Conservation (phyloP, 164 flowering plant species). For the Taxillus chinensis region DNA sequence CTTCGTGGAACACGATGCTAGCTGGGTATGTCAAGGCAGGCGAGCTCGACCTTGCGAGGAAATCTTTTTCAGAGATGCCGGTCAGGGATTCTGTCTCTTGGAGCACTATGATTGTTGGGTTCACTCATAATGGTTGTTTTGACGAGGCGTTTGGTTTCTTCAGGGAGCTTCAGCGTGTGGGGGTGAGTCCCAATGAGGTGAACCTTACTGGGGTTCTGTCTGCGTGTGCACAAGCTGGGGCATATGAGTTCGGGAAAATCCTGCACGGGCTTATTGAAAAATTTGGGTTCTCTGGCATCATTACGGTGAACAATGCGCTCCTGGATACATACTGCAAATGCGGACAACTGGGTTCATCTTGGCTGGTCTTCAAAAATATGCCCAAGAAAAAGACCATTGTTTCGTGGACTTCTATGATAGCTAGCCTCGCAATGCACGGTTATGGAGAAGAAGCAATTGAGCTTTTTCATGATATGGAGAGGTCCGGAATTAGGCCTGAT, state of each 20-base stretch:
- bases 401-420: slow-evolving; percentile 64
- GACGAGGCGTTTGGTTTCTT: slow-evolving; percentile 43
- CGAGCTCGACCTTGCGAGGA: slow-evolving; percentile 31
- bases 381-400: slow-evolving; percentile 30
- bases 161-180: slow-evolving; percentile 26
- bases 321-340: slow-evolving; percentile 56
- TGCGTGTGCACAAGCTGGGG: slow-evolving; percentile 60
- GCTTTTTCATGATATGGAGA: slow-evolving; percentile 44
- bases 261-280: slow-evolving; percentile 53
- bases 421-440: slow-evolving; percentile 64
- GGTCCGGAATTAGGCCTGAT: slow-evolving; percentile 41
- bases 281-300: slow-evolving; percentile 26
- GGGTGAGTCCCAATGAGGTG: slow-evolving; percentile 44
- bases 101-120: slow-evolving; percentile 70
- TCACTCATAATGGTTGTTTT: slow-evolving; percentile 36
- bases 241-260: slow-evolving; percentile 39
- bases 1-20: slow-evolving; percentile 54
- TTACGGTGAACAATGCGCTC: slow-evolving; percentile 53
- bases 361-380: slow-evolving; percentile 41
- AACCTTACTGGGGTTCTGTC: slow-evolving; percentile 55
- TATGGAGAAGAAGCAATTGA: slow-evolving; percentile 43
- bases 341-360: slow-evolving; percentile 47
- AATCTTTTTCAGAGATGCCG: slow-evolving; percentile 28
- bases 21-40: slow-evolving; percentile 49
- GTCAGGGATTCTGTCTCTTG: slow-evolving; percentile 49